Percentiles rank a stretch among this genome's conserved stretches.
Conservation (phyloP, 305 asterid species). For the Fraxinus velutina region DNA sequence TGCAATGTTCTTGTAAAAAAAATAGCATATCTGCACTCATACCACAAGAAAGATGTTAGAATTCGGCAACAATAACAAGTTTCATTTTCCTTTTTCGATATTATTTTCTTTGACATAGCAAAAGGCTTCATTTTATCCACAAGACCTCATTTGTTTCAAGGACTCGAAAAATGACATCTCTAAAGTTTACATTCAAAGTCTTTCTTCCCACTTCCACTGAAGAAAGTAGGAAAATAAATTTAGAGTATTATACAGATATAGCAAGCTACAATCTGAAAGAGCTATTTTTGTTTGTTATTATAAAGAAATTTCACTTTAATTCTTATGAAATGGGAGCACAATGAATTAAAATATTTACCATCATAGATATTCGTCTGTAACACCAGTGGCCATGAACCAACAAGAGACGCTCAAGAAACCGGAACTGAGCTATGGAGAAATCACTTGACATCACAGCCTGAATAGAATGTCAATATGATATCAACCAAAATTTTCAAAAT, state of each 20-base stretch:
- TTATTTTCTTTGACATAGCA: not conserved
- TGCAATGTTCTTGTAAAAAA: slow-evolving; percentile 89
- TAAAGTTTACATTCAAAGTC: not conserved
- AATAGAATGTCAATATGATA: slow-evolving; percentile 11
- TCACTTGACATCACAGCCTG: slow-evolving; percentile 99
- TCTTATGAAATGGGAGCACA: not conserved
- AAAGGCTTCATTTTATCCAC: not conserved
- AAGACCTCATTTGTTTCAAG: not conserved
- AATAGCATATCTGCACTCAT: slow-evolving; percentile 79
- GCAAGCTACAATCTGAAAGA: not conserved
- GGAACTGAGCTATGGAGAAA: slow-evolving; percentile 84
- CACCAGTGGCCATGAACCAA: slow-evolving; percentile 99
- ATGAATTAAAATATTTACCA: slow-evolving; percentile 46
- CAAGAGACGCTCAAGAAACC: slow-evolving; percentile 84
- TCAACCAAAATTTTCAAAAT: slow-evolving; percentile 17
- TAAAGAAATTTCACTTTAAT: not conserved
- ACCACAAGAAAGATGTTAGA: not conserved
- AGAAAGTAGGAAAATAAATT: not conserved
- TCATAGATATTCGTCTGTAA: slow-evolving; percentile 88
- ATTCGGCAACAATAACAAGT: not conserved
- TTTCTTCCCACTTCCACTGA: not conserved
- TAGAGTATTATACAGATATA: not conserved
- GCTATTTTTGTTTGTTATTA: not conserved
- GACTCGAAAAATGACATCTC: not conserved
- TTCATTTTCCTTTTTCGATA: not conserved